A percentile compares a stretch with the other conserved stretches of the same genome.
Evolutionary conservation across 257 asterid species (phyloP).

Genomic region (Scutellaria galericulata): DNA sequence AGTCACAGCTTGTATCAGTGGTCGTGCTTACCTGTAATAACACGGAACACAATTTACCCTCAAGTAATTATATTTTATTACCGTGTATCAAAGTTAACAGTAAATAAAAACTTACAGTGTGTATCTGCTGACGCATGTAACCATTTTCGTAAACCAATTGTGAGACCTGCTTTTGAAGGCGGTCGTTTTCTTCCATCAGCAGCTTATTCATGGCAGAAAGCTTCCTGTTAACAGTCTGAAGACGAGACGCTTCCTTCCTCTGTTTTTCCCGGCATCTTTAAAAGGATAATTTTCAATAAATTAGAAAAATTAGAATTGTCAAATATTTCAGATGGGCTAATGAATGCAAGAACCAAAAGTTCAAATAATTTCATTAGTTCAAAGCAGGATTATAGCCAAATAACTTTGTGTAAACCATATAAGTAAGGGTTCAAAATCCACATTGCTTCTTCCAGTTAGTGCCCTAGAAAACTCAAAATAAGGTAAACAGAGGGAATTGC

Average conservation of each 20-base stretch:
- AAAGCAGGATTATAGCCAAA: neutral
- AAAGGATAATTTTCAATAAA: neutral
- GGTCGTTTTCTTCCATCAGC: conserved; percentile 98
- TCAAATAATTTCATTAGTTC: neutral
- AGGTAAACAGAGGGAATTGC: neutral
- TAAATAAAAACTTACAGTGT: conserved; percentile 58
- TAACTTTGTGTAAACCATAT: neutral
- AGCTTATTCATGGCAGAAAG: conserved; percentile 89
- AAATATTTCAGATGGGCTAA: neutral
- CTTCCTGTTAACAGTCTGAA: conserved; percentile 83
- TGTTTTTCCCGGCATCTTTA: conserved; percentile 93
- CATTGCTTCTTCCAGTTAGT: neutral
- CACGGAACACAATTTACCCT: neutral
- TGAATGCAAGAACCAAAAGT: conserved; percentile 16
- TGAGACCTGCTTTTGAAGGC: conserved; percentile 89
- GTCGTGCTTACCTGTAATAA: conserved; percentile 69
- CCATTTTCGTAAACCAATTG: conserved; percentile 90
- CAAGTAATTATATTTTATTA: neutral
- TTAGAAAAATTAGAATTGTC: too few species aligned
- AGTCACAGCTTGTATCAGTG: conserved; percentile 94
- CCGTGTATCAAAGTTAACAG: neutral
- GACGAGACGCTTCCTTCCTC: conserved; percentile 87
- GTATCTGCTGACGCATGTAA: conserved; percentile 74
- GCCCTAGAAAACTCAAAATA: neutral
- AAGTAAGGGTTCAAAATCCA: neutral